Evolutionary conservation across 2,329 filamentous ascomycete species (phyloP).

Genomic region (Ophioceras dolichostomum): DNA sequence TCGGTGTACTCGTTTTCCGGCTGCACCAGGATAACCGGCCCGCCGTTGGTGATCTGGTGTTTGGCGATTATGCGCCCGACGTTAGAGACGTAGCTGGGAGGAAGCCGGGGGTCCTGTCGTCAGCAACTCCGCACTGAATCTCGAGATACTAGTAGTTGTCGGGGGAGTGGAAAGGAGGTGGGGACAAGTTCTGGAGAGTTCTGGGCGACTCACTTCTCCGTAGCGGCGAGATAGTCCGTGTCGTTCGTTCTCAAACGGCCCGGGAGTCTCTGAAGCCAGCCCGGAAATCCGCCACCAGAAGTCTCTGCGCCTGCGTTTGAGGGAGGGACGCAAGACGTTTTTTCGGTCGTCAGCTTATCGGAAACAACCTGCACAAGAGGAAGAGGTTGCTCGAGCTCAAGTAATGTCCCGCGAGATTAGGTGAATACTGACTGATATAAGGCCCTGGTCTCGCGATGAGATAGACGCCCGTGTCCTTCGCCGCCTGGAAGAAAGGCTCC

Average conservation of each 20-base stretch:
- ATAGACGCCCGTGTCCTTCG: conserved; percentile 61
- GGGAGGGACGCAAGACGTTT: no score
- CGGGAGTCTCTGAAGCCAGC: conserved; percentile 62
- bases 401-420: no score
- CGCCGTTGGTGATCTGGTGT: conserved; percentile 72
- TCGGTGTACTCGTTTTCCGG: conserved; percentile 65
- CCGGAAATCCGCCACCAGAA: conserved; percentile 67
- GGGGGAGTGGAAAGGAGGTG: neutral
- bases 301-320: conserved; percentile 65
- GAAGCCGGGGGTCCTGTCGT: no score
- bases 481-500: conserved; percentile 66
- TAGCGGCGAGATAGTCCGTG: conserved; percentile 50
- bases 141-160: no score
- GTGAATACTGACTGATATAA: conserved; percentile 50
- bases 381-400: no score
- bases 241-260: conserved; percentile 52
- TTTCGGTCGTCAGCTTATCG: no score
- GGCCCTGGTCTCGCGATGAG: conserved; percentile 60
- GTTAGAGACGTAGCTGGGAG: conserved; percentile 41
- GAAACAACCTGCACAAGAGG: no score
- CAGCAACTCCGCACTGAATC: no score
- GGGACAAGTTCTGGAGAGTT: conserved; percentile 1
- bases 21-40: conserved; percentile 67
- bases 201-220: conserved; percentile 41
- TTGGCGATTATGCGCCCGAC: conserved; percentile 57